A percentile compares a stretch with the other conserved stretches of the same genome.
Conservation (phyloP, 495 filamentous ascomycete genomes). For the Amorphotheca resinae region DNA sequence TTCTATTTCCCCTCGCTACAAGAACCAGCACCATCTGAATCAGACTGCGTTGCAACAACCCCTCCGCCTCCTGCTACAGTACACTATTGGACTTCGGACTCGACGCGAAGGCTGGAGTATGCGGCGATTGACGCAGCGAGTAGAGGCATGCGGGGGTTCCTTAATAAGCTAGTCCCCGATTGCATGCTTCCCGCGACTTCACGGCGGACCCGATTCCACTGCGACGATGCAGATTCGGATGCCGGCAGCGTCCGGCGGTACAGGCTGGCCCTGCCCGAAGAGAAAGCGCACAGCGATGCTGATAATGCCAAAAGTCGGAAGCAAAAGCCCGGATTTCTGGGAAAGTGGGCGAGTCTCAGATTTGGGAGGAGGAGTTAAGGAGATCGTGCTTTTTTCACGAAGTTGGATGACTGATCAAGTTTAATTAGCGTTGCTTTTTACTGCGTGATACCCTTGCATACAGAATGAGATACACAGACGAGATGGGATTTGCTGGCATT, state of each 20-base stretch:
- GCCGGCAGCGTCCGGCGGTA: constrained; percentile 42
- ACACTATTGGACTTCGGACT: constrained; percentile 44
- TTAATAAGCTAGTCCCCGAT: constrained; percentile 39
- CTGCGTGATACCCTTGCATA: too few species aligned
- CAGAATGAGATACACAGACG: too few species aligned
- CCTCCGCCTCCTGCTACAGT: constrained; percentile 37
- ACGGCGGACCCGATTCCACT: constrained; percentile 35
- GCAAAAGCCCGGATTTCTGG: background rate
- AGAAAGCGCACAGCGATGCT: background rate
- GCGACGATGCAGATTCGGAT: constrained; percentile 32
- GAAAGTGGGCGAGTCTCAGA: background rate
- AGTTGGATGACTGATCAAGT: too few species aligned
- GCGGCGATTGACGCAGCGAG: constrained; percentile 44
- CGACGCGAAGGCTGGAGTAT: constrained; percentile 40
- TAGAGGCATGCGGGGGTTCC: constrained; percentile 38
- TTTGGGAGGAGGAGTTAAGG: background rate
- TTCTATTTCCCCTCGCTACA: constrained; percentile 19
- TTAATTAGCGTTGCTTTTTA: too few species aligned
- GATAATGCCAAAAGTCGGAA: background rate
- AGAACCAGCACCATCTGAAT: background rate
- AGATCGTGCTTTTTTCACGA: too few species aligned
- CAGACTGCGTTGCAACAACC: background rate
- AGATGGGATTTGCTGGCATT: too few species aligned
- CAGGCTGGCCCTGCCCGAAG: constrained; percentile 21
- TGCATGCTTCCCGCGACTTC: constrained; percentile 36